Conservation (phyloP, 129 eudicot genomes). For the Lactuca saligna region DNA sequence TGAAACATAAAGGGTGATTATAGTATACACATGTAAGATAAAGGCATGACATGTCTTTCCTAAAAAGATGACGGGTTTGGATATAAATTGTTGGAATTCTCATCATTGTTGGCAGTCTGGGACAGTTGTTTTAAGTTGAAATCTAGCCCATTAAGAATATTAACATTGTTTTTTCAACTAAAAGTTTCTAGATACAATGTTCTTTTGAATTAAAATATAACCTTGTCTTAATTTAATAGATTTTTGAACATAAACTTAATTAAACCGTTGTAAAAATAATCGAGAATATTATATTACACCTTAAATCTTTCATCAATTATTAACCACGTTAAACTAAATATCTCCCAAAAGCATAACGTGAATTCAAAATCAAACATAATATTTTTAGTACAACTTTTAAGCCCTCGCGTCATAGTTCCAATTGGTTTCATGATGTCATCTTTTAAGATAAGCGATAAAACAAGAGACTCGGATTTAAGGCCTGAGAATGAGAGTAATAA, state of each 20-base stretch:
- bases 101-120: conserved; percentile 35
- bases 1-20: neutral
- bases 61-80: neutral
- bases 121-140: conserved; percentile 36
- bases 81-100: conserved; percentile 11
- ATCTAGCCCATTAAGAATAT: neutral
- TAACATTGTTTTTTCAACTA: conserved; percentile 22
- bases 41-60: conserved; percentile 4
- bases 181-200: conserved; percentile 15
- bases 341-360: no score
- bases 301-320: neutral
- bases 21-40: neutral
- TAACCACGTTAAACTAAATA: neutral
- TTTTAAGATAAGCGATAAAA: no score
- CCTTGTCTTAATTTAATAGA: neutral
- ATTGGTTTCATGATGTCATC: no score
- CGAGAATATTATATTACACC: neutral
- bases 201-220: neutral
- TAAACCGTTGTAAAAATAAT: neutral
- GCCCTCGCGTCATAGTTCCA: no score
- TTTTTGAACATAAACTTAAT: neutral
- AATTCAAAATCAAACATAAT: no score
- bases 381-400: no score
- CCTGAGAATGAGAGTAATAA: no score
- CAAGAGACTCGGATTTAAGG: no score